phyloP scores from a whole-genome alignment of 352 stramenopile species.

The Peronosclerospora sorghi region DNA sequence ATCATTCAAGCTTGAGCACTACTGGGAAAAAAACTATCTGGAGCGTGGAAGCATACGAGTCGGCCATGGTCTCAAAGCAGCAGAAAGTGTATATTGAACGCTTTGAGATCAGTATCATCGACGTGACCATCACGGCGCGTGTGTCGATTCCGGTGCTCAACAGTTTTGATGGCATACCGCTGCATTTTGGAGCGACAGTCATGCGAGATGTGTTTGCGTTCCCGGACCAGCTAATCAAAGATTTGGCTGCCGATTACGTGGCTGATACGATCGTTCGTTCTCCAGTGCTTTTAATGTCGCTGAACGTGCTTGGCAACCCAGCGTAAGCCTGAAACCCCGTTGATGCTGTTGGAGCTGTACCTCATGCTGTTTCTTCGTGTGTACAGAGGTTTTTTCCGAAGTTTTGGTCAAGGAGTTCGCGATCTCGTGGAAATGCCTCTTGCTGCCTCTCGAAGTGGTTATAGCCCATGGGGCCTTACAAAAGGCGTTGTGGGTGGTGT shows the following conservation, averaged over 20 bases:
- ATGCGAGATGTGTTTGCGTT: conserved; percentile 71
- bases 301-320: conserved; percentile 80
- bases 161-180: conserved; percentile 67
- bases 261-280: conserved; percentile 69
- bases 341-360: background rate
- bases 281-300: conserved; percentile 70
- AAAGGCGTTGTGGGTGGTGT: conserved; percentile 59
- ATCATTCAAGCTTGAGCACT: background rate
- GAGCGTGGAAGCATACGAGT: conserved; percentile 11
- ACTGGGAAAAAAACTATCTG: conserved; percentile 4
- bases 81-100: conserved; percentile 51
- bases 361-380: conserved; percentile 4
- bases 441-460: conserved; percentile 50
- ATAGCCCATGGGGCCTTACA: conserved; percentile 66
- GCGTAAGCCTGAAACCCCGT: conserved; percentile 36
- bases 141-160: conserved; percentile 72
- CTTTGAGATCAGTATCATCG: conserved; percentile 41
- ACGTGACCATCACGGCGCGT: conserved; percentile 62
- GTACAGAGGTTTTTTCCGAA: conserved; percentile 63
- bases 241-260: conserved; percentile 74
- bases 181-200: conserved; percentile 40
- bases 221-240: conserved; percentile 66
- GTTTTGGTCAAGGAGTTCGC: conserved; percentile 51
- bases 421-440: conserved; percentile 74
- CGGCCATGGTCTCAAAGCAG: conserved; percentile 26